Evolutionary conservation across 192 early-diverging fungal species (phyloP).

Genomic region (Mortierella hygrophila): DNA sequence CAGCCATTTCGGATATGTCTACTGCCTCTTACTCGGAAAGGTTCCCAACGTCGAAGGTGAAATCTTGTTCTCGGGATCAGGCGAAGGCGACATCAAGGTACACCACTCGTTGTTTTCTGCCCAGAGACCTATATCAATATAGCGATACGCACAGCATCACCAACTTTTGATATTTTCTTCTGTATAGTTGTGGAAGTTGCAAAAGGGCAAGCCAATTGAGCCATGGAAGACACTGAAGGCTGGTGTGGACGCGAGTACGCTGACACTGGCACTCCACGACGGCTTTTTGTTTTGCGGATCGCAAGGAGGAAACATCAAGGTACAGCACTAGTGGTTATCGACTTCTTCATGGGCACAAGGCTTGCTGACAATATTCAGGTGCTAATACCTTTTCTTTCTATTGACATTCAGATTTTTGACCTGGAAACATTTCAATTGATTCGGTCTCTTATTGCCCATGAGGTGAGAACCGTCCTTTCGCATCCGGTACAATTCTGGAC

Average conservation of each 20-base stretch:
- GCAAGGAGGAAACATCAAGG: constrained; percentile 78
- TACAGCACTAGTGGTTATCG: constrained; percentile 9
- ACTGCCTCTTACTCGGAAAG: constrained; percentile 67
- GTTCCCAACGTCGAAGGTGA: constrained; percentile 67
- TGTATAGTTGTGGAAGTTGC: constrained; percentile 41
- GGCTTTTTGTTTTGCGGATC: constrained; percentile 80
- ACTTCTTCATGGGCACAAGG: no score
- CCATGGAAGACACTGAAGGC: constrained; percentile 48
- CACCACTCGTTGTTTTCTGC: not conserved
- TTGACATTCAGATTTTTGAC: constrained; percentile 72
- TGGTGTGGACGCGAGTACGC: constrained; percentile 65
- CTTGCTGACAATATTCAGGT: not conserved
- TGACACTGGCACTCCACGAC: constrained; percentile 74
- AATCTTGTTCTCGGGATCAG: constrained; percentile 71
- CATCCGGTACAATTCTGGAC: no score
- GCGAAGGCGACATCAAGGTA: constrained; percentile 77
- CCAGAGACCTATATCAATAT: not conserved
- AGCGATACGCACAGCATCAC: no score
- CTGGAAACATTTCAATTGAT: constrained; percentile 75
- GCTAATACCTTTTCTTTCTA: not conserved
- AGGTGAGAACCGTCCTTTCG: constrained; percentile 35
- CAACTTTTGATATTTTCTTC: not conserved
- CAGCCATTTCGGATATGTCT: constrained; percentile 83
- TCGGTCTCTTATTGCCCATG: constrained; percentile 67
- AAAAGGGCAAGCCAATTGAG: constrained; percentile 50